These are phyloP conservation scores for Penicillium longicatenatum DNA, from an alignment of 495 filamentous ascomycete species.

Conservation along the genomic window DNA sequence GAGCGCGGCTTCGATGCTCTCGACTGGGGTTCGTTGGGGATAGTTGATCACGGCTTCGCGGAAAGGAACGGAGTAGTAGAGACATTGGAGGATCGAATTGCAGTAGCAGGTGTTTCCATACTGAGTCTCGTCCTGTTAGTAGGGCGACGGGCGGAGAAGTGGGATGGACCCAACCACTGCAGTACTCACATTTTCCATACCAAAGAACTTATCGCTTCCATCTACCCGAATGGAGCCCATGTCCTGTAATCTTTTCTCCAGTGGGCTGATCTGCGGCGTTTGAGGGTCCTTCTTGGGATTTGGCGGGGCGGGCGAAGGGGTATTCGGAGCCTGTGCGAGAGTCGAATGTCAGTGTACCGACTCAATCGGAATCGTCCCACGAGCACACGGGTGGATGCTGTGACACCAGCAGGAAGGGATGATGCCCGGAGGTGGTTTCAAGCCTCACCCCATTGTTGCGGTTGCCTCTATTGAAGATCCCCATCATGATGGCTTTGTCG, in stretches of 20 bases:
- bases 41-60: slow-evolving; percentile 94
- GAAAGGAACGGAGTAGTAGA: slow-evolving; percentile 94
- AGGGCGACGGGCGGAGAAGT: background rate
- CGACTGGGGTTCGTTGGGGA: slow-evolving; percentile 64
- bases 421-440: slow-evolving; percentile 13
- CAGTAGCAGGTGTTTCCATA: slow-evolving; percentile 99
- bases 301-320: slow-evolving; percentile 42
- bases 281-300: slow-evolving; percentile 73
- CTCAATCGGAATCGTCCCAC: slow-evolving; percentile 20
- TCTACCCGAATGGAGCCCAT: slow-evolving; percentile 77
- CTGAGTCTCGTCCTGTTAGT: slow-evolving; percentile 42
- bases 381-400: slow-evolving; percentile 15
- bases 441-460: slow-evolving; percentile 46
- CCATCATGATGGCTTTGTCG: slow-evolving; percentile 41
- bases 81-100: slow-evolving; percentile 96
- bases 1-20: slow-evolving; percentile 51
- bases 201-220: slow-evolving; percentile 98
- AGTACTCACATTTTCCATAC: slow-evolving; percentile 88
- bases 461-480: slow-evolving; percentile 45
- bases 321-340: slow-evolving; percentile 40
- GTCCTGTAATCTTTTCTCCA: slow-evolving; percentile 82
- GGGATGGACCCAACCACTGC: slow-evolving; percentile 1
- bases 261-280: slow-evolving; percentile 66
- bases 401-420: slow-evolving; percentile 19
- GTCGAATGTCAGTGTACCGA: slow-evolving; percentile 16